These are phyloP conservation scores for Colletotrichum siamense DNA, from an alignment of 2,329 filamentous ascomycete species.

Conservation along the genomic window DNA sequence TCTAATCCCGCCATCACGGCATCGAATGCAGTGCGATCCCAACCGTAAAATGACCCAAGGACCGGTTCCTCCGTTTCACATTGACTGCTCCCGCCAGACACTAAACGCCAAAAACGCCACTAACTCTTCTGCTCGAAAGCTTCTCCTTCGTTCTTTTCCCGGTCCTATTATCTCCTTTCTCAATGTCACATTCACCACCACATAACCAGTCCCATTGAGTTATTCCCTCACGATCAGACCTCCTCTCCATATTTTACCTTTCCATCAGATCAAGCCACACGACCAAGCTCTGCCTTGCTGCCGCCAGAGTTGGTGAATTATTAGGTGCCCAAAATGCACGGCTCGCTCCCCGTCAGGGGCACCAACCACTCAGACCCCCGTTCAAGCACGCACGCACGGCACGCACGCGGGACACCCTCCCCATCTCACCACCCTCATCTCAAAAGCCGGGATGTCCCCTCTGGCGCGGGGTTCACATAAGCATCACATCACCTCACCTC, in stretches of 20 bases:
- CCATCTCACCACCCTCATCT: background rate
- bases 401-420: background rate
- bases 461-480: background rate
- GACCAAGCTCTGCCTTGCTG: background rate
- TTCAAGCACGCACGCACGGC: background rate
- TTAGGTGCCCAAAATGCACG: background rate
- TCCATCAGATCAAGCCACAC: background rate
- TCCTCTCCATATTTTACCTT: background rate
- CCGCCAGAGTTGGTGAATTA: background rate
- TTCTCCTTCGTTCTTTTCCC: background rate
- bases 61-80: slow-evolving; percentile 9
- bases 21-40: background rate
- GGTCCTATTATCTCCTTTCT: background rate
- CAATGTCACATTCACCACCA: background rate
- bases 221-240: background rate
- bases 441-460: background rate
- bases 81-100: background rate
- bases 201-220: too few relatives aligned
- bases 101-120: background rate
- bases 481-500: background rate
- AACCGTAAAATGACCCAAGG: background rate
- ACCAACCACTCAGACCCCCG: background rate
- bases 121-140: background rate
- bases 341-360: background rate
- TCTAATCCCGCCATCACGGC: background rate